Conservation (phyloP, 2,329 filamentous ascomycete species). For the Cytospora chrysosperma region DNA sequence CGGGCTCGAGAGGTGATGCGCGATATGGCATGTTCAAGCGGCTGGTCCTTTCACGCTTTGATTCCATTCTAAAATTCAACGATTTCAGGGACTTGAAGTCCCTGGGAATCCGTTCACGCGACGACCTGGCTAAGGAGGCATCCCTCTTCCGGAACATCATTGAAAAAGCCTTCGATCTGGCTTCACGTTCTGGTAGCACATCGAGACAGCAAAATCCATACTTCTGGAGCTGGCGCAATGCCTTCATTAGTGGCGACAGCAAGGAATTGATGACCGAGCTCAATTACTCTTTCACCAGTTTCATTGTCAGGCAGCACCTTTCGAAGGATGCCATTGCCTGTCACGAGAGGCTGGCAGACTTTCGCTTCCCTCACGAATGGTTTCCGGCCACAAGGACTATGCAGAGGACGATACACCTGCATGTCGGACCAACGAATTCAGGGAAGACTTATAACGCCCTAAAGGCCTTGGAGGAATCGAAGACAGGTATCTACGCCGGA, state of each 20-base stretch:
- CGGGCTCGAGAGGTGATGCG: neutral
- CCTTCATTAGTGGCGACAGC: conserved; percentile 55
- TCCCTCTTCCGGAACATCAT: conserved; percentile 47
- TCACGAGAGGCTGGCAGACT: conserved; percentile 70
- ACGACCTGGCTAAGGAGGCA: conserved; percentile 46
- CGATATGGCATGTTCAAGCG: conserved; percentile 28
- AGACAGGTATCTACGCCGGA: conserved; percentile 83
- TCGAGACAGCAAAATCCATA: conserved; percentile 49
- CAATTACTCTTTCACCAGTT: conserved; percentile 66
- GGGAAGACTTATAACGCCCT: conserved; percentile 96
- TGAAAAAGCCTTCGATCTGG: conserved; percentile 45
- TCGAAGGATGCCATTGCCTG: conserved; percentile 54
- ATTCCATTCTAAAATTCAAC: conserved; percentile 35
- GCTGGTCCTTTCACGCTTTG: conserved; percentile 35
- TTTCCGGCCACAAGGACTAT: conserved; percentile 79
- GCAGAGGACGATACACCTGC: conserved; percentile 82
- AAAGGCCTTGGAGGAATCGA: conserved; percentile 74
- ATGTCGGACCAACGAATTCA: conserved; percentile 96
- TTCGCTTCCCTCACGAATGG: conserved; percentile 91
- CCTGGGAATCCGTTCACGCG: conserved; percentile 38
- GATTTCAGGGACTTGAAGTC: conserved; percentile 32
- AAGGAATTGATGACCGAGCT: conserved; percentile 57
- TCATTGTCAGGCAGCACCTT: conserved; percentile 58
- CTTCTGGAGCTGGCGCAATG: conserved; percentile 58
- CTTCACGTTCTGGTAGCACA: conserved; percentile 38